These are phyloP conservation scores for Graphiopsis chlorocephala DNA, from an alignment of 2,329 filamentous ascomycete species.

Conservation along the genomic window DNA sequence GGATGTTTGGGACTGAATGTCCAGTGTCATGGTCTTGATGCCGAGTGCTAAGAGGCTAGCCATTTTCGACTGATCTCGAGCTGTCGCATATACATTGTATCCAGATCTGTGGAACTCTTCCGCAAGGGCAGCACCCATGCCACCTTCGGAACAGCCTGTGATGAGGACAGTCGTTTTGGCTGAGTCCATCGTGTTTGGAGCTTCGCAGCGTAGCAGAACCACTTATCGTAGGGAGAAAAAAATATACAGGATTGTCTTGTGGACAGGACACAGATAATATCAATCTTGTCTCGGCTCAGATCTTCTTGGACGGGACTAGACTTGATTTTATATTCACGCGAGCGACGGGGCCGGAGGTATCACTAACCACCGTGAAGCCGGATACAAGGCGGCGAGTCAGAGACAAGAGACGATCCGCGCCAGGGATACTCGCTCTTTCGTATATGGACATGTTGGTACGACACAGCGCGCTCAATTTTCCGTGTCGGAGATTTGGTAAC, in stretches of 20 bases:
- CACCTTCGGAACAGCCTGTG: not conserved
- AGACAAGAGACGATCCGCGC: too few relatives aligned
- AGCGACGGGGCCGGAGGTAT: not conserved
- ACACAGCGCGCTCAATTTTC: too few relatives aligned
- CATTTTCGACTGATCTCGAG: not conserved
- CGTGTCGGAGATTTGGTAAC: too few relatives aligned
- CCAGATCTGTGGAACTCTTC: not conserved
- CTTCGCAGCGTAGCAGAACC: too few relatives aligned
- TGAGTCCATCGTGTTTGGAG: not conserved
- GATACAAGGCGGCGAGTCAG: too few relatives aligned
- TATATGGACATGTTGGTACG: too few relatives aligned
- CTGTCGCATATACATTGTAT: not conserved
- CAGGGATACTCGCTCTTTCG: too few relatives aligned
- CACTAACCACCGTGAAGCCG: not conserved
- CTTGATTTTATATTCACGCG: not conserved
- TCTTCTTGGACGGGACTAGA: too few relatives aligned
- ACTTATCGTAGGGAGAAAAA: too few relatives aligned
- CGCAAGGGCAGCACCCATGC: not conserved
- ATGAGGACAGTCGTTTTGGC: not conserved
- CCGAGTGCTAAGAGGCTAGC: not conserved
- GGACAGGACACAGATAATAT: too few relatives aligned
- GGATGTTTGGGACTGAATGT: conserved; percentile 32
- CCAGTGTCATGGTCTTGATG: conserved; percentile 23
- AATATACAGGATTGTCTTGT: too few relatives aligned
- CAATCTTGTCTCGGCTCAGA: too few relatives aligned